Evolutionary conservation across 1,284 basidiomycete genomes (phyloP), one percentile per base, ranked within the genome.

Genomic region (Ganoderma sp.): DNA sequence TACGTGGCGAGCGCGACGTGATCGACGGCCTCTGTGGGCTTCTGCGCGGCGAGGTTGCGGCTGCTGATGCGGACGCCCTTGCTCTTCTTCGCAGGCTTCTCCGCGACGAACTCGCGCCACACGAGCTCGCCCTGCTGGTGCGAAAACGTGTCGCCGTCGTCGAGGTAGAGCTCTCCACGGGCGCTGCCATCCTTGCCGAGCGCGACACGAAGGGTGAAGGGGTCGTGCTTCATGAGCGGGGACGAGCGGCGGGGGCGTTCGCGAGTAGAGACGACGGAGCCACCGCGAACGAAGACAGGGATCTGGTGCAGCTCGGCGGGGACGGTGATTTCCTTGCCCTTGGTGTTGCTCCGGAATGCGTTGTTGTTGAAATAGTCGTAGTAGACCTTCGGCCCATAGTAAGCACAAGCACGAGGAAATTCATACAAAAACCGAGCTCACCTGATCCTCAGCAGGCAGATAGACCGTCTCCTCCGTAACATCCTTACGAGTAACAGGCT

Each of bases 201-300:
- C 0, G 96, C 95, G 32, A 98, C 84, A 67, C 92, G 89, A 48
- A 99, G 87, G 0, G 97, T 99, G 84, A 98, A 95, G 0, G 98
- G 98, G 78, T 99, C 98, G 65, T 85, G 81, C 82, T 91, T 93
- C 91, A 97, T 97, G 52, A 98, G 84, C 0, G 91, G 85, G 0
- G 96, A 94, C 0, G 97, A 88, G 5, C 97, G 88, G 50, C 97
- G 87, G 0, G 94, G 91, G 34, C 97, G 90, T 79, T 97, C 91
- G 63, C 96, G 92, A 0, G 94, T 91, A 0, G 96, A 84, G 9
- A 99, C 74, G 76, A 99, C 95, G 22, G 92, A 93, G 1, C 96
- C 97, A n/a, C 98, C 98, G 41, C 92, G 95, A 66, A 97, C 84
- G 75, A 99, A 87, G 37, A 99, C 81, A 5, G 97, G 98, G 67